Percentiles rank a stretch among this genome's conserved stretches.
Conservation (phyloP, 257 asterid genomes). For the Coffea eugenioides region DNA sequence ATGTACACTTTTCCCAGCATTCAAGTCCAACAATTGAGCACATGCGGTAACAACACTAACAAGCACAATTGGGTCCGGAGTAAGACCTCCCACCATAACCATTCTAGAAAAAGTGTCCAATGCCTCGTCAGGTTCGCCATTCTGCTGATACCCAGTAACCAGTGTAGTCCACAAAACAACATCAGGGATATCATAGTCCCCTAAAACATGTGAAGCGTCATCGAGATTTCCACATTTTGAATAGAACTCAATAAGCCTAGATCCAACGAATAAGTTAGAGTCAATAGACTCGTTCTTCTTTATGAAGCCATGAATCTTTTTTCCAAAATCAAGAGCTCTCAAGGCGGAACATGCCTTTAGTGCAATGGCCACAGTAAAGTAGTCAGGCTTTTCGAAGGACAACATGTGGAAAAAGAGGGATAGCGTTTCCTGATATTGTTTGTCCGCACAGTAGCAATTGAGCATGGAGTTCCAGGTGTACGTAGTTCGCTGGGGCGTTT, state of each 20-base stretch:
- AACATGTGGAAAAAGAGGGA: conserved; percentile 39
- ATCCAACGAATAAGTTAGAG: conserved; percentile 59
- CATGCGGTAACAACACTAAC: conserved; percentile 69
- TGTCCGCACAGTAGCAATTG: conserved; percentile 35
- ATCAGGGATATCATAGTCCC: conserved; percentile 60
- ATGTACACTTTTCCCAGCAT: conserved; percentile 62
- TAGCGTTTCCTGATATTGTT: conserved; percentile 39
- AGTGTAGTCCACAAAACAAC: conserved; percentile 68
- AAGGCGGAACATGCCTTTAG: conserved; percentile 67
- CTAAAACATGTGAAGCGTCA: conserved; percentile 54
- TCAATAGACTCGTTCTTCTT: conserved; percentile 37
- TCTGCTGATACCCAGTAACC: conserved; percentile 62
- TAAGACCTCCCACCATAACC: conserved; percentile 24
- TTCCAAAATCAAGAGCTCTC: conserved; percentile 42
- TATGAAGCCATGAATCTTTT: conserved; percentile 52
- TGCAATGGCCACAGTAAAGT: conserved; percentile 37
- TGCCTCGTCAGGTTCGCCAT: conserved; percentile 40
- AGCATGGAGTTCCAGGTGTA: conserved; percentile 45
- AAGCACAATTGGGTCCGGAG: conserved; percentile 48
- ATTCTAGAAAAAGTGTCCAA: conserved; percentile 42
- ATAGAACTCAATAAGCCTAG: conserved; percentile 57
- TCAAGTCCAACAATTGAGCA: conserved; percentile 38
- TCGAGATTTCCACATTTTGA: conserved; percentile 63
- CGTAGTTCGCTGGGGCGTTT: conserved; percentile 43
- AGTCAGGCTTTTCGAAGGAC: conserved; percentile 40